Percentiles rank a stretch among this genome's conserved stretches.
Conservation (phyloP, 495 filamentous ascomycete genomes). For the Neurospora sp. region DNA sequence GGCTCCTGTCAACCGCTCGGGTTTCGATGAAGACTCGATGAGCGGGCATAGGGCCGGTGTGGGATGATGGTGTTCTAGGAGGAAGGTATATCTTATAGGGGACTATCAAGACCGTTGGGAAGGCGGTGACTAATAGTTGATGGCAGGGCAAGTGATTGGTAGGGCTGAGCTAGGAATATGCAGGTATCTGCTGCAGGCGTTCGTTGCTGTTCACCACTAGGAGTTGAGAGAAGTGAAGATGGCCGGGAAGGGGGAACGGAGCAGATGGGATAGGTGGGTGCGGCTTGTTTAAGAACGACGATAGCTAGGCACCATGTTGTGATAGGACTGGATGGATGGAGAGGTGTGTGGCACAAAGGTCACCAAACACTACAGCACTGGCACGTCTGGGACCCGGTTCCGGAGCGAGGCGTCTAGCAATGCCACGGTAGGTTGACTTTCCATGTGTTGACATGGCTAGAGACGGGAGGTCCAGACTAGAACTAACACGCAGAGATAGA, state of each 20-base stretch:
- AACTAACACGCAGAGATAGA: not conserved
- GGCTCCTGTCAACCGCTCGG: constrained; percentile 1
- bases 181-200: not conserved
- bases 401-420: not conserved
- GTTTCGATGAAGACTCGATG: constrained; percentile 17
- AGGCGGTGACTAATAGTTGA: not conserved
- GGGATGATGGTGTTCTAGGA: not conserved
- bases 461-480: not conserved
- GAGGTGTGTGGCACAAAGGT: not conserved
- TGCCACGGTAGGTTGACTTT: not conserved
- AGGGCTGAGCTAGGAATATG: not conserved
- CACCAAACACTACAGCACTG: not conserved
- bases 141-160: not conserved
- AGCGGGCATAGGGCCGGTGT: not conserved
- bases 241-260: not conserved
- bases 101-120: not conserved
- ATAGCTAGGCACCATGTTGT: not conserved
- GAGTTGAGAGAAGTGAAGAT: not conserved
- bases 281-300: not conserved
- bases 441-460: not conserved
- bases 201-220: not conserved
- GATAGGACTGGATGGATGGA: not conserved
- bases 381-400: not conserved
- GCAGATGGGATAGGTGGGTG: not conserved
- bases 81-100: not conserved